Conservation (phyloP, 2,329 filamentous ascomycete species). For the Tolypocladium tropicale region DNA sequence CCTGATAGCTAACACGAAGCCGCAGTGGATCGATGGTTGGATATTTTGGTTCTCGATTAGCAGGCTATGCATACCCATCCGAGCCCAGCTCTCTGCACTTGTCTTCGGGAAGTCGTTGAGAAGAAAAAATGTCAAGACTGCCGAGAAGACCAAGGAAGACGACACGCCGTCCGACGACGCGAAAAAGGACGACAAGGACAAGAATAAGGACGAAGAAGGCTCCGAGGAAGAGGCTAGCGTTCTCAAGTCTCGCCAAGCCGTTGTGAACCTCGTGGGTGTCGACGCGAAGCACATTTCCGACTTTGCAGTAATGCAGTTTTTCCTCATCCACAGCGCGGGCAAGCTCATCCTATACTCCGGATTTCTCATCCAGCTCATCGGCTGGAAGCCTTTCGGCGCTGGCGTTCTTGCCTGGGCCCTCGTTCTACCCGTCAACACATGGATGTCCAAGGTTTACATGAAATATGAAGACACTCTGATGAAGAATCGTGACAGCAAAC, state of each 20-base stretch:
- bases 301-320: conserved; percentile 56
- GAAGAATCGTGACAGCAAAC: conserved; percentile 66
- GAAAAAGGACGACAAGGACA: conserved; percentile 12
- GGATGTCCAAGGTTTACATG: conserved; percentile 54
- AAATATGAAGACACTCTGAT: conserved; percentile 59
- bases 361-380: conserved; percentile 60
- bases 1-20: background rate
- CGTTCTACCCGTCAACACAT: conserved; percentile 59
- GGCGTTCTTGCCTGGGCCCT: conserved; percentile 55
- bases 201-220: conserved; percentile 30
- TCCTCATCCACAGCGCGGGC: conserved; percentile 51
- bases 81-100: conserved; percentile 58
- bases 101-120: conserved; percentile 71
- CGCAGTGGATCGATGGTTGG: conserved; percentile 50
- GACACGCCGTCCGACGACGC: conserved; percentile 14
- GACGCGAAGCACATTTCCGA: conserved; percentile 60
- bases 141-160: conserved; percentile 34
- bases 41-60: conserved; percentile 57
- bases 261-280: conserved; percentile 70
- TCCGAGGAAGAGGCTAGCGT: conserved; percentile 42
- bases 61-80: conserved; percentile 54
- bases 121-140: conserved; percentile 65
- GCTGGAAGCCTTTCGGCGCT: conserved; percentile 57
- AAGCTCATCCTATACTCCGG: conserved; percentile 55
- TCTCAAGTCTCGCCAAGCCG: conserved; percentile 49